Evolutionary conservation across 371 early-diverging fungal species (phyloP), one percentile per base, ranked within the genome.

Genomic region (Mortierella sp.): DNA sequence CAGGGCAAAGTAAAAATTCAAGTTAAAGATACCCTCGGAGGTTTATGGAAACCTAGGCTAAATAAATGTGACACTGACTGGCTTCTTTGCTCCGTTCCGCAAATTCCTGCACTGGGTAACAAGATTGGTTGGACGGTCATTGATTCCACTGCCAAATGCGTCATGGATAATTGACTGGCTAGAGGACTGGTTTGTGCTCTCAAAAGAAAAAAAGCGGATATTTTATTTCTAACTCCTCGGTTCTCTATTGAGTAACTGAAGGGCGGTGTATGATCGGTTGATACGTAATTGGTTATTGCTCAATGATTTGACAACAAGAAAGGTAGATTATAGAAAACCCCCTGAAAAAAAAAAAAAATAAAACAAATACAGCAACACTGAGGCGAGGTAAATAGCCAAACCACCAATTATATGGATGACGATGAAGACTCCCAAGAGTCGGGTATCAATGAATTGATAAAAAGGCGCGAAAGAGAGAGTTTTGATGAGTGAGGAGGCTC

Each of bases 61-160:
- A 59, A 59, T 59, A 59, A 59, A 40, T 22, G 6, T 59, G 40
- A 59, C 59, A 59, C 59, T 40, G 32, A 56, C 17, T 2, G 56
- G 32, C 43, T 29, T 53, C 53, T 13, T 23, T 29, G 22, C 53
- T 53, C 53, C 53, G 23, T 23, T 53, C 53, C 26, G 53, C 53
- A 26, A 53, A 9, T 53, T 23, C 53, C 53, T 53, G 15, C 23
- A 4, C 49, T 49, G 35, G 35, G 35, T 35, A 35, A 35, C 35
- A 35, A 35, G 35, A 35, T 35, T 35, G 35, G 35, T 3, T 35
- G 3, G 9, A 35, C 3, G 9, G 35, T 35, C 35, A 6, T 35
- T 15, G 4, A 8, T 45, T 45, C 3, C 12, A 9, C n/a, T 15
- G 15, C 45, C 45, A 3, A 45, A 45, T 45, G 12, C 45, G 45